Evolutionary conservation across 352 stramenopile species (phyloP), one percentile per base, ranked within the genome.

Genomic region (Phytophthora sansomeana): DNA sequence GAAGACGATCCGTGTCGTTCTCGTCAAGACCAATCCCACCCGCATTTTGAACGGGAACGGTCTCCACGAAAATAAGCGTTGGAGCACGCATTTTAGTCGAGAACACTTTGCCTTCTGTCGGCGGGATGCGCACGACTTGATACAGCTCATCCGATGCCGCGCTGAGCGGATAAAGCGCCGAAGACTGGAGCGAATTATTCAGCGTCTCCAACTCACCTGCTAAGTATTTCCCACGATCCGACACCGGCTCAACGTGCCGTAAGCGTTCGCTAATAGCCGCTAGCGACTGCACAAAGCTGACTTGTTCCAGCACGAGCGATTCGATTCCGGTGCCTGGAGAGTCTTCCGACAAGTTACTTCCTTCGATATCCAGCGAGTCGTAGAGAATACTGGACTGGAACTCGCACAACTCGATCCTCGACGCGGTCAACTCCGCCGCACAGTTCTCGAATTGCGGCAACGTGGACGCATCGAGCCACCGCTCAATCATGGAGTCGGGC

Each of bases 11-110:
- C 6, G 58, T 66, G 28, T 81, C 78, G 13, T 51, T 60, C 16
- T 73, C 73, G 36, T 67, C 64, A 7, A 72, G 54, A 35, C 44
- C 69, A 35, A 84, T 52, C 0, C 64, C 48, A 6, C 60, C 69
- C n/a, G 62, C 55, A 10, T 70, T 77, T 58, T 90, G 71, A 8
- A 93, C 75, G 35, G 83, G 83, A 24, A 92, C 72, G 11, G 78
- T 85, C 54, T 93, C 85, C 1, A 93, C 70, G 47, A 92, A 92
- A 38, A 93, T 88, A 14, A 93, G 63, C 30, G 85, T 93, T 11
- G 85, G 85, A 3, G 85, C 85, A 17, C 85, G 83, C 81, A 91
- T 91, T 72, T 93, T 93, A 8, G 85, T 93, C n/a, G 85, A 90
- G 32, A 93, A 93, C 14, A 93, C 85, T 62, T 91, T 93, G 49